Base-by-base conservation (phyloP, 768 basidiomycete species). In the Pulveroboletus sp. region DNA sequence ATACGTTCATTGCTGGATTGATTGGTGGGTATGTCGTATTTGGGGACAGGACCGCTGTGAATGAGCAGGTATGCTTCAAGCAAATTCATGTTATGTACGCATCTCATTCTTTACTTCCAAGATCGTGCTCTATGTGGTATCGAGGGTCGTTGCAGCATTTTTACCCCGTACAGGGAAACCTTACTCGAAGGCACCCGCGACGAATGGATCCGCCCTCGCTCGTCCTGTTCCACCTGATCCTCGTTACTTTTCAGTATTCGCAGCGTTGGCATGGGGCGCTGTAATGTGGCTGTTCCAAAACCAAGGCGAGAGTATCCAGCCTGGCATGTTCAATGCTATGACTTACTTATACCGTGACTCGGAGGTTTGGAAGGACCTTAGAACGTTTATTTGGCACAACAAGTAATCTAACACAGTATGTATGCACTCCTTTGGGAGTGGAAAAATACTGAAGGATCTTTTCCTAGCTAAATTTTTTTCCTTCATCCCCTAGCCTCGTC, bases 311-410 rank as follows among this genome's bases (percentile, higher is more conserved):
- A 85, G 84, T n/a, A 82, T 99, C 51, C 94, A 98, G 61, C 90
- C 92, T 16, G 97, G 94, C 49, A 91, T 97, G 92, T 93, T 92
- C 74, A 90, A 82, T 72, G 90, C 88, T 16, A 97, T 97, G 94
- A 81, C 78, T 49, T 99, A 98, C 69, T 76, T 99, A 33, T 99
- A 98, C 72, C 82, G 84, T 33, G 93, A 98, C 67, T 94, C 92
- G 17, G 90, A 98, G 52, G 69, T 72, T 36, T 98, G 94, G 94
- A 80, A 75, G 41, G 75, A 81, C 60, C 70, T 97, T 37, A 82
- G 76, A 70, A 97, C 92, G 42, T 70, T 98, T 42, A 68, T 97
- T 43, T 97, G 94, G 94, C 87, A 91, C 60, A 95, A 97, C 69
- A 85, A 77, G 63, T 94, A 45, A 51, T 40, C 3, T 21, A 47